A percentile compares a stretch with the other conserved stretches of the same genome.
Conservation (phyloP, 345 rosid species). For the Litchi chinensis region DNA sequence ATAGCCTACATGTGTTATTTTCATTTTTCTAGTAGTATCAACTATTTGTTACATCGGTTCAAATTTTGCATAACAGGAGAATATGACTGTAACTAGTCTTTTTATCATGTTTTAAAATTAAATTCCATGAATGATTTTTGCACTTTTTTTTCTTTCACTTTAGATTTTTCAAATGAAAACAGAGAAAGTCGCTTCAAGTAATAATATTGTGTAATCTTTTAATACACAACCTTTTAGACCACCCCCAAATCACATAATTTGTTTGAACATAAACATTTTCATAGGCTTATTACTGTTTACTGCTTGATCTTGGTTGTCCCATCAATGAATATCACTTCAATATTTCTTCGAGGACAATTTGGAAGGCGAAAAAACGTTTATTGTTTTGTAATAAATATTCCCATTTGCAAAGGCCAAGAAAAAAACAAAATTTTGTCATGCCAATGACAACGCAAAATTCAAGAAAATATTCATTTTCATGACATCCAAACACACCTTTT, state of each 20-base stretch:
- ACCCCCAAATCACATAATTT: not conserved
- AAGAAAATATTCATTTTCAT: slow-evolving; percentile 17
- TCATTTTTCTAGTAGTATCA: not conserved
- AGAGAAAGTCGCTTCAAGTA: not conserved
- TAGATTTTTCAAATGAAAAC: not conserved
- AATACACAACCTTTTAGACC: slow-evolving; percentile 9
- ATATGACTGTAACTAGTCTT: not conserved
- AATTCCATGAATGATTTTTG: not conserved
- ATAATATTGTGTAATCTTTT: not conserved
- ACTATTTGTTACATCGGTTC: not conserved
- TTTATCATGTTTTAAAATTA: not conserved
- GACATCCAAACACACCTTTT: slow-evolving; percentile 3
- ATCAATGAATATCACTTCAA: not conserved
- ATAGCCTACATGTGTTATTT: not conserved
- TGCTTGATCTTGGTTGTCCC: not conserved
- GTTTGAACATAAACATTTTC: slow-evolving; percentile 6
- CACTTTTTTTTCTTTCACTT: not conserved
- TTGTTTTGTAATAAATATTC: not conserved
- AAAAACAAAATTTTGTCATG: not conserved
- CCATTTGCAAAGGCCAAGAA: not conserved
- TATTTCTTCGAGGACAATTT: too few species aligned
- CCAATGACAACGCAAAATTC: not conserved
- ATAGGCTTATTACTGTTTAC: not conserved
- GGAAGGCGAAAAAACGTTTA: too few species aligned
- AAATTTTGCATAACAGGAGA: not conserved